A percentile compares a stretch with the other conserved stretches of the same genome.
These are phyloP conservation scores for Coemansia sp. DNA, from an alignment of 192 early-diverging fungal species.

Conservation along the genomic window DNA sequence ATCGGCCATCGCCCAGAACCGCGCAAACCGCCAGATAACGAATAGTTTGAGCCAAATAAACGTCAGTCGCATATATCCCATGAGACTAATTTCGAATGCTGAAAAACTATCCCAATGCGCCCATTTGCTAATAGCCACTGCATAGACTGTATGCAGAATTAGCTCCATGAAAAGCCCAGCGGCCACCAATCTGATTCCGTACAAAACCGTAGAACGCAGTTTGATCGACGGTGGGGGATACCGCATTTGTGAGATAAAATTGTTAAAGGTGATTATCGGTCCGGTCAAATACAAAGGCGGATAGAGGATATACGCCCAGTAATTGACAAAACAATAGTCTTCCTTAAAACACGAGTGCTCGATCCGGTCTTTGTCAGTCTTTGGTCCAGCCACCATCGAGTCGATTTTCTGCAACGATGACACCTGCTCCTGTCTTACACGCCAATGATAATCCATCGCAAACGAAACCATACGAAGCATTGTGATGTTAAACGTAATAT, in stretches of 20 bases:
- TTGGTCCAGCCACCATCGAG: constrained; percentile 5
- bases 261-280: constrained; percentile 94
- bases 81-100: constrained; percentile 78
- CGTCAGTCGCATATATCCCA: constrained; percentile 88
- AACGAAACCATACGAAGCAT: constrained; percentile 91
- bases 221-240: constrained; percentile 51
- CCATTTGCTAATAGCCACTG: constrained; percentile 88
- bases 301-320: constrained; percentile 82
- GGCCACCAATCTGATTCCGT: constrained; percentile 70
- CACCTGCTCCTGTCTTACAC: constrained; percentile 46
- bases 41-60: constrained; percentile 95
- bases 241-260: constrained; percentile 80
- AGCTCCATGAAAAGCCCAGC: constrained; percentile 81
- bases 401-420: constrained; percentile 21
- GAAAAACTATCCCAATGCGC: constrained; percentile 82
- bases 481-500: constrained; percentile 85
- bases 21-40: constrained; percentile 97
- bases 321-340: constrained; percentile 82
- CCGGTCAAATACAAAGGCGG: constrained; percentile 92
- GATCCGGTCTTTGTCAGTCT: constrained; percentile 64
- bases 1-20: constrained; percentile 94
- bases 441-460: constrained; percentile 94
- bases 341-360: constrained; percentile 52
- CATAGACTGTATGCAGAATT: constrained; percentile 83
- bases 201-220: constrained; percentile 29